Percentiles rank a stretch among this genome's conserved stretches.
phyloP scores from a whole-genome alignment of 1,284 basidiomycete species.

The Papiliotrema nemorosa region DNA sequence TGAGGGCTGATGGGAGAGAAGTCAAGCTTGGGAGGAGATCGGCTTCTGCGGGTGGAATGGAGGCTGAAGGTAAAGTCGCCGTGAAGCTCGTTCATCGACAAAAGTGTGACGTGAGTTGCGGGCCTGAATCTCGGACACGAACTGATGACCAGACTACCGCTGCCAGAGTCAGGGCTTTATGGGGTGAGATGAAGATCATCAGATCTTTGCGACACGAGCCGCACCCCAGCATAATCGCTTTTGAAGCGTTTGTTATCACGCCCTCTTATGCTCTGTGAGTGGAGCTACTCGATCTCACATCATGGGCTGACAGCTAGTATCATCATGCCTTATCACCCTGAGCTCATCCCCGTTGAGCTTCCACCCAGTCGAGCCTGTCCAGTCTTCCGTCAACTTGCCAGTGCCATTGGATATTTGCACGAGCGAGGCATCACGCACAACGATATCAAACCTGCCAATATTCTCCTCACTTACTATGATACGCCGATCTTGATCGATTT shows the following conservation, averaged over 20 bases:
- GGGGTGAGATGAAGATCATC: conserved; percentile 94
- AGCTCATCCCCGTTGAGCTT: conserved; percentile 76
- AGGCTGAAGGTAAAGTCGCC: conserved; percentile 59
- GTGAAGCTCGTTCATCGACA: conserved; percentile 83
- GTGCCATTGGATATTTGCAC: conserved; percentile 82
- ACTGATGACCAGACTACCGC: too few species aligned
- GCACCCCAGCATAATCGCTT: conserved; percentile 84
- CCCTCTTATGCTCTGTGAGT: conserved; percentile 81
- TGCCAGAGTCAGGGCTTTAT: conserved; percentile 79
- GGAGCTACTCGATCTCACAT: too few species aligned
- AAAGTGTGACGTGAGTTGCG: too few species aligned
- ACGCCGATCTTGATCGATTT: conserved; percentile 85
- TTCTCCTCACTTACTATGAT: conserved; percentile 68
- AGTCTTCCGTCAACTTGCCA: conserved; percentile 82
- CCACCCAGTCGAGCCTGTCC: conserved; percentile 68
- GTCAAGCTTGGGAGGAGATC: conserved; percentile 24
- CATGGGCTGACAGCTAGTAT: conserved; percentile 19
- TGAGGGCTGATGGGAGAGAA: not conserved
- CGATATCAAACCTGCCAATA: conserved; percentile 94
- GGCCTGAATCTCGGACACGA: too few species aligned
- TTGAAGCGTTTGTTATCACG: conserved; percentile 88
- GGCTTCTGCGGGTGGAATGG: conserved; percentile 24
- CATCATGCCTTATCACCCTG: conserved; percentile 57
- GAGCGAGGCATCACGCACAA: conserved; percentile 84
- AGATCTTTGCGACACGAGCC: conserved; percentile 71